These are phyloP conservation scores for Boletus reticulatus DNA, from an alignment of 768 basidiomycete genomes.

Conservation along the genomic window DNA sequence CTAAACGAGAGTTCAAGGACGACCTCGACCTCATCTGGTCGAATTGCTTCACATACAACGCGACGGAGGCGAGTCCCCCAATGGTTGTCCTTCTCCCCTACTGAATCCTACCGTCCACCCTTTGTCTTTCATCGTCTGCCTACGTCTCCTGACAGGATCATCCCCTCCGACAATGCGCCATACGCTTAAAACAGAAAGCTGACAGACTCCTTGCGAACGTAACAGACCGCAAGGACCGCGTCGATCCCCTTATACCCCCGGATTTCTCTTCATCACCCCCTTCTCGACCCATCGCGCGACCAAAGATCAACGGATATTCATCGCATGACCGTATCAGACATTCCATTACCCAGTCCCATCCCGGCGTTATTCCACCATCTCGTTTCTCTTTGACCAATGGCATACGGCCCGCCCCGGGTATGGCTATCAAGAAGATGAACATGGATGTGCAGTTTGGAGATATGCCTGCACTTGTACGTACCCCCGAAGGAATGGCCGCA, in stretches of 20 bases:
- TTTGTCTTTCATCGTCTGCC: background rate
- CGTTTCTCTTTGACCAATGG: conserved; percentile 19
- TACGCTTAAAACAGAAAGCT: conserved; percentile 79
- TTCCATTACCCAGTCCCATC: conserved; percentile 19
- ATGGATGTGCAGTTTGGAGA: conserved; percentile 59
- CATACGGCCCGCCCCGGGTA: conserved; percentile 8
- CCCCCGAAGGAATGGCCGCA: conserved; percentile 67
- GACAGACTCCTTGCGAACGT: conserved; percentile 85
- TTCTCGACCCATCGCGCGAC: conserved; percentile 35
- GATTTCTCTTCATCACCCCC: conserved; percentile 34
- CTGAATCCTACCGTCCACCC: background rate
- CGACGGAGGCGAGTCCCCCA: conserved; percentile 69
- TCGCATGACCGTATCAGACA: conserved; percentile 26
- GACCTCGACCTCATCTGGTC: conserved; percentile 97
- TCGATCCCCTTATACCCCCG: conserved; percentile 64
- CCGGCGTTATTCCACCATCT: background rate
- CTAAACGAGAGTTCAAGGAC: conserved; percentile 88
- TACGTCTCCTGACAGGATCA: conserved; percentile 57
- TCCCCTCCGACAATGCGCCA: conserved; percentile 80
- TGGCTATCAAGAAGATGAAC: conserved; percentile 17
- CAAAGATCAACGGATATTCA: conserved; percentile 42
- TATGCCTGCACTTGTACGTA: conserved; percentile 65
- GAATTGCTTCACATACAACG: conserved; percentile 92
- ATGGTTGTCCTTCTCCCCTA: background rate
- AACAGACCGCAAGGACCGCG: conserved; percentile 82